These are phyloP conservation scores for Ramularia collo-cygni DNA, from an alignment of 2,329 filamentous ascomycete genomes.

Conservation along the genomic window DNA sequence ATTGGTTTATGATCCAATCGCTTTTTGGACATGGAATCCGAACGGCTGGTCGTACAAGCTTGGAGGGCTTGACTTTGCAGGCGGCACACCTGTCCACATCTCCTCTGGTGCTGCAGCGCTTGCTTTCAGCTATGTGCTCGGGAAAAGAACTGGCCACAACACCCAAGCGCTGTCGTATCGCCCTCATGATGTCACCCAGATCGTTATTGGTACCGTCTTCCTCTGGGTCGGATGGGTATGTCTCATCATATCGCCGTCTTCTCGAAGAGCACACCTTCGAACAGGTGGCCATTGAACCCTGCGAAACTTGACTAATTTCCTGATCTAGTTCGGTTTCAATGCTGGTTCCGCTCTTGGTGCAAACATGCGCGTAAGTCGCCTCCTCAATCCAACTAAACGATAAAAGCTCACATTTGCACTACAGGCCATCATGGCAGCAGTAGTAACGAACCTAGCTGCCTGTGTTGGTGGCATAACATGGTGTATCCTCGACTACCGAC, in stretches of 20 bases:
- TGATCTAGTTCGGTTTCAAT: constrained; percentile 97
- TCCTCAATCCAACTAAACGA: no score
- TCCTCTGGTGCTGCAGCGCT: constrained; percentile 77
- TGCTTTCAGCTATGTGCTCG: constrained; percentile 86
- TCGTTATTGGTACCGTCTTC: constrained; percentile 87
- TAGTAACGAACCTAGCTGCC: constrained; percentile 79
- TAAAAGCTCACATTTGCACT: no score
- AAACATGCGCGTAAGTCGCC: constrained; percentile 64
- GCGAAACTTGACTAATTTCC: no score
- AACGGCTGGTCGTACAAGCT: constrained; percentile 72
- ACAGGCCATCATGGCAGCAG: constrained; percentile 78
- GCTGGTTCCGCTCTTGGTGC: constrained; percentile 83
- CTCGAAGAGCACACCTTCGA: no score
- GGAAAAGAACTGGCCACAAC: constrained; percentile 75
- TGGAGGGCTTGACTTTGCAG: constrained; percentile 81
- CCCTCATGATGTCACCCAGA: constrained; percentile 87
- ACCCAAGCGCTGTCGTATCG: constrained; percentile 87
- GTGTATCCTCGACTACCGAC: constrained; percentile 81
- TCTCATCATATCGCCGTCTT: no score
- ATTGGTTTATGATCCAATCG: constrained; percentile 83
- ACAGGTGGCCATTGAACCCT: no score
- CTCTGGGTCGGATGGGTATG: constrained; percentile 77
- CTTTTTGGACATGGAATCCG: constrained; percentile 92
- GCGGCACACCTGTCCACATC: constrained; percentile 86
- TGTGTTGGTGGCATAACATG: constrained; percentile 81